Base-by-base conservation (phyloP, 2,329 filamentous ascomycete species). In the Aurifilum marmelostoma region DNA sequence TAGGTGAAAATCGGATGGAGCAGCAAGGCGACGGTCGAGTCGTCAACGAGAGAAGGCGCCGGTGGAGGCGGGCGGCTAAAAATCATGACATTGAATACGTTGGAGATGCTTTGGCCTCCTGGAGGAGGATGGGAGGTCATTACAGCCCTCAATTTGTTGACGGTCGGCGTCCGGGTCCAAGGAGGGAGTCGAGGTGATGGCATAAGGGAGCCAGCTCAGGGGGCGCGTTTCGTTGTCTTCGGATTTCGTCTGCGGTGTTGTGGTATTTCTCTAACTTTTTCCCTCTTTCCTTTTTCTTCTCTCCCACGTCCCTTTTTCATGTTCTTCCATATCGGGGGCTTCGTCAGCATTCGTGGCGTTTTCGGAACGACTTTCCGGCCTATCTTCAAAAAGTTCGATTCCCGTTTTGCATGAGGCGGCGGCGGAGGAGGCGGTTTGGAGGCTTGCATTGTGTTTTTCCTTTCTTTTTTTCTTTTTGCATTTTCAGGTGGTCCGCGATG, bases 1-100 rank as follows among this genome's bases (percentile, higher is more conserved):
- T 89, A 88, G 83, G 87, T 90, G 43, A 82, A 85, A 85, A 73
- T 84, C 86, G 29, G 90, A 92, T 74, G 88, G 87, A n/a, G 84
- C 85, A 52, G 84, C 85, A 61, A 84, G n/a, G 88, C 73, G 90
- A 90, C 32, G 88, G 43, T 8, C 43, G 21, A 47, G 21, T 11
- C n/a, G 43, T n/a, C 43, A 47, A 9, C n/a, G 43, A 11, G 43
- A 91, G 74, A 88, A 91, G 73, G 90, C 67, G 90, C n/a, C n/a
- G n/a, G n/a, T 92, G 71, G 88, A 72, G 84, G 87, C 69, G 88
- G 8, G 81, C 87, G 54, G 82, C 83, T 72, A 85, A 91, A 27
- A 54, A 27, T 54, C 76, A 82, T 91, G 73, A 91, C 88, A 9
- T 82, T 92, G 71, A 87, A 92, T 78, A 91, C 92, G 89, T 88